phyloP scores from a whole-genome alignment of 306 rosid genomes.

The Aeschynomene evenia region DNA sequence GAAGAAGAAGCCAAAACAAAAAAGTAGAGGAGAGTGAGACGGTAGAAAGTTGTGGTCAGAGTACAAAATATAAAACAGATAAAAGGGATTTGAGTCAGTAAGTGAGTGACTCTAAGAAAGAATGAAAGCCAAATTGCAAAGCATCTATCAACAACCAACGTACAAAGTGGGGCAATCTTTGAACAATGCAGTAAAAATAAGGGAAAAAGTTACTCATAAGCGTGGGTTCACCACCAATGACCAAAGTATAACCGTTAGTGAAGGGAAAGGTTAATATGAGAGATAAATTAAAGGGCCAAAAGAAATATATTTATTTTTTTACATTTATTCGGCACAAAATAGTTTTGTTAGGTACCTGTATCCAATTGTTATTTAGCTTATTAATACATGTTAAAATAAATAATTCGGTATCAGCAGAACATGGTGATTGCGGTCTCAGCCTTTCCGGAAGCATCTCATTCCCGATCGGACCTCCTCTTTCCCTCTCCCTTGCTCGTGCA shows the following conservation, averaged over 20 bases:
- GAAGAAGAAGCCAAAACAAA: conserved; percentile 25
- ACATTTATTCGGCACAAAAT: too few relatives aligned
- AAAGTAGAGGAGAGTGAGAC: conserved; percentile 33
- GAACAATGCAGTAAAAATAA: background rate
- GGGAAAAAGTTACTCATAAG: background rate
- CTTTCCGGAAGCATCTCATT: too few relatives aligned
- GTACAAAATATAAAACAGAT: conserved; percentile 21
- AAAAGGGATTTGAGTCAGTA: conserved; percentile 12
- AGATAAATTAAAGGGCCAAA: background rate
- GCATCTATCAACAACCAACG: conserved; percentile 22
- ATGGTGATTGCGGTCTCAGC: too few relatives aligned
- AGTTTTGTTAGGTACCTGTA: too few relatives aligned
- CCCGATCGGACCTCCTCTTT: too few relatives aligned
- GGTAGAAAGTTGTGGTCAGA: conserved; percentile 35
- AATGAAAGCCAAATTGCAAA: conserved; percentile 30
- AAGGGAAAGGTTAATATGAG: conserved; percentile 19
- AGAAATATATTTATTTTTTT: too few relatives aligned
- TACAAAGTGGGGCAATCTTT: conserved; percentile 28
- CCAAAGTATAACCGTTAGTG: conserved; percentile 15
- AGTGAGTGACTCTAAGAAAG: too few relatives aligned
- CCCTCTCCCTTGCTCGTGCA: too few relatives aligned
- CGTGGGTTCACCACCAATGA: background rate
- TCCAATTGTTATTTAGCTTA: too few relatives aligned
- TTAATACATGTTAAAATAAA: too few relatives aligned
- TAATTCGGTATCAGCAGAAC: too few relatives aligned